These are phyloP conservation scores for Purpureocillium lavendulum DNA, from an alignment of 2,329 filamentous ascomycete species.

Conservation along the genomic window DNA sequence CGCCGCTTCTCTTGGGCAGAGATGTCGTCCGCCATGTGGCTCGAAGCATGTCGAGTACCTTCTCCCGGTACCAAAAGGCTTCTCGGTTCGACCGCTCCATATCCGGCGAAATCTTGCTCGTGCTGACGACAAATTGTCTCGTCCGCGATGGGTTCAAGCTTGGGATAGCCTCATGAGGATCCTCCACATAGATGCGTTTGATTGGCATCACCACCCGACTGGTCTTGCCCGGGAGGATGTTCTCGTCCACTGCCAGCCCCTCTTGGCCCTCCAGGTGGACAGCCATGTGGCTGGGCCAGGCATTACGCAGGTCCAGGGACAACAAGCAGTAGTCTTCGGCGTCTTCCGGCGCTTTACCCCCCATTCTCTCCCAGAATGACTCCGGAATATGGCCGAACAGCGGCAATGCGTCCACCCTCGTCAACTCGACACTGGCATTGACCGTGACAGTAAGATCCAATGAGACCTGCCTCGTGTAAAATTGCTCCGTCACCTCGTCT, in stretches of 20 bases:
- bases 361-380: slow-evolving; percentile 45
- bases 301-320: slow-evolving; percentile 77
- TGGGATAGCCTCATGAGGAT: slow-evolving; percentile 71
- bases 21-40: slow-evolving; percentile 61
- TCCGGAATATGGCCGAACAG: slow-evolving; percentile 59
- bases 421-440: slow-evolving; percentile 80
- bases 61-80: slow-evolving; percentile 86
- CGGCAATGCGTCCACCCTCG: slow-evolving; percentile 70
- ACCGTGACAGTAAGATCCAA: slow-evolving; percentile 82
- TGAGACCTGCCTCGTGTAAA: slow-evolving; percentile 77
- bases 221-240: slow-evolving; percentile 59
- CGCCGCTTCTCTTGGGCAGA: slow-evolving; percentile 48
- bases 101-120: slow-evolving; percentile 69
- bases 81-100: slow-evolving; percentile 70
- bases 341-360: slow-evolving; percentile 24
- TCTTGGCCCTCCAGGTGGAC: slow-evolving; percentile 52
- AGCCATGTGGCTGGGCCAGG: slow-evolving; percentile 74
- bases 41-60: slow-evolving; percentile 61
- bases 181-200: slow-evolving; percentile 64
- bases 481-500: slow-evolving; percentile 61
- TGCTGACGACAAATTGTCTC: slow-evolving; percentile 86
- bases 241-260: slow-evolving; percentile 40
- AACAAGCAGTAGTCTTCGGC: slow-evolving; percentile 66
- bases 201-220: slow-evolving; percentile 70
- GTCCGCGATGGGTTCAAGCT: slow-evolving; percentile 73